Percentiles rank a stretch among this genome's conserved stretches.
These are phyloP conservation scores for Suhomyces emberorum DNA, from an alignment of 805 yeast species.

Conservation along the genomic window DNA sequence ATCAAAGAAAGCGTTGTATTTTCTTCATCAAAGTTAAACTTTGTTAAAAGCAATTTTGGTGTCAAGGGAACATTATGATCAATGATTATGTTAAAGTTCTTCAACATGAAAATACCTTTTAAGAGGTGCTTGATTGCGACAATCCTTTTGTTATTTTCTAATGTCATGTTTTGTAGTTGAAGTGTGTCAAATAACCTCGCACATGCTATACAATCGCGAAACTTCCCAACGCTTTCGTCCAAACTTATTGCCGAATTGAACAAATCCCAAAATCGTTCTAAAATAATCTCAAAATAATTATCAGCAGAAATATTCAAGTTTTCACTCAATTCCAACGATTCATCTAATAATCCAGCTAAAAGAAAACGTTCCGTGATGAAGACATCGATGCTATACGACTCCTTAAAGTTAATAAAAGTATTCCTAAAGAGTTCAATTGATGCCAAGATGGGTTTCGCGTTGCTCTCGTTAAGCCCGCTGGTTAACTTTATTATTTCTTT, in stretches of 20 bases:
- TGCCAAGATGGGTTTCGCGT: slow-evolving; percentile 7
- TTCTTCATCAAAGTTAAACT: slow-evolving; percentile 2
- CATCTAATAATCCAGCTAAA: slow-evolving; percentile 23
- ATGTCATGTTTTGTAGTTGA: neutral
- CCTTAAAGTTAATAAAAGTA: slow-evolving; percentile 16
- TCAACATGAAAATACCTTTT: slow-evolving; percentile 33
- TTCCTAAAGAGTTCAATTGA: slow-evolving; percentile 3
- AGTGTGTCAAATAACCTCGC: slow-evolving; percentile 23
- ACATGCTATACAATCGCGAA: slow-evolving; percentile 25
- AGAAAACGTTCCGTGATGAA: slow-evolving; percentile 29
- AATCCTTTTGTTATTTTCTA: slow-evolving; percentile 8
- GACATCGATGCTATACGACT: slow-evolving; percentile 14
- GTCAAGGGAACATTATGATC: slow-evolving; percentile 5
- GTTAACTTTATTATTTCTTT: slow-evolving; percentile 2
- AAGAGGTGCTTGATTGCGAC: slow-evolving; percentile 31
- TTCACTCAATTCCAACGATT: neutral
- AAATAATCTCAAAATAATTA: slow-evolving; percentile 14
- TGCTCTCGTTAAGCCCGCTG: slow-evolving; percentile 2
- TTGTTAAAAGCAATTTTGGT: slow-evolving; percentile 6
- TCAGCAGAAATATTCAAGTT: slow-evolving; percentile 9
- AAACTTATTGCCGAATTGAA: slow-evolving; percentile 27
- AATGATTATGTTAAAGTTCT: slow-evolving; percentile 31
- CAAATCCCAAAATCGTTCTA: slow-evolving; percentile 33
- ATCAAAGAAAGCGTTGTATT: slow-evolving; percentile 35
- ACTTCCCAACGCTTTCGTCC: slow-evolving; percentile 32